A percentile compares a stretch with the other conserved stretches of the same genome.
Conservation (phyloP, 257 asterid species). For the Parsonsia alboflavescens region DNA sequence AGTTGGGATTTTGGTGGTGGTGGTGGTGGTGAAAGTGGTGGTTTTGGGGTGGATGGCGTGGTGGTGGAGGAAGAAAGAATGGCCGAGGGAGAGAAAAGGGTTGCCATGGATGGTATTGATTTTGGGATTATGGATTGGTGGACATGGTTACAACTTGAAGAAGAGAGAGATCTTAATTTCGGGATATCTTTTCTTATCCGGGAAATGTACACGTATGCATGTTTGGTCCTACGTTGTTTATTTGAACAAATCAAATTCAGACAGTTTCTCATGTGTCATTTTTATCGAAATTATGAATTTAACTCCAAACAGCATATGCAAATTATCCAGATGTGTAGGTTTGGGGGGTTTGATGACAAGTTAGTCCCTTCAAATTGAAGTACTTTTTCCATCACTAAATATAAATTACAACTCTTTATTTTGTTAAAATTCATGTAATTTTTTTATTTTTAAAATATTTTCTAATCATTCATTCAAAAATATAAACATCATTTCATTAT, state of each 20-base stretch:
- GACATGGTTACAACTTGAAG: conserved; percentile 23
- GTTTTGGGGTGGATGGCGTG: conserved; percentile 37
- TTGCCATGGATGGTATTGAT: conserved; percentile 50
- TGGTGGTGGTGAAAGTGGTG: conserved; percentile 32
- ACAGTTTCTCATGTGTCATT: neutral
- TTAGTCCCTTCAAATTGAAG: too few relatives aligned
- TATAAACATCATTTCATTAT: too few relatives aligned
- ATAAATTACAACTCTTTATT: too few relatives aligned
- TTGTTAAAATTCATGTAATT: too few relatives aligned
- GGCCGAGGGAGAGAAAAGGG: conserved; percentile 71
- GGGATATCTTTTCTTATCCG: conserved; percentile 34
- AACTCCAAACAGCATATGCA: too few relatives aligned
- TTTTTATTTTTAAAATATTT: too few relatives aligned
- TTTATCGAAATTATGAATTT: neutral
- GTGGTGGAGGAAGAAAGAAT: conserved; percentile 42
- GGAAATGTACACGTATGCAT: neutral
- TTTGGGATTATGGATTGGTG: conserved; percentile 25
- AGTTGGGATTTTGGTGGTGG: conserved; percentile 36
- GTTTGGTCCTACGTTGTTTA: conserved; percentile 2
- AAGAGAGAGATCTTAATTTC: neutral
- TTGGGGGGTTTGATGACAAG: too few relatives aligned
- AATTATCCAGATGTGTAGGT: too few relatives aligned
- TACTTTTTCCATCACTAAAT: too few relatives aligned
- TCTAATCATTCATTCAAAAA: too few relatives aligned
- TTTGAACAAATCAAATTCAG: neutral